Conservation (phyloP, 2,329 filamentous ascomycete genomes). For the Pseudocercospora cruenta region DNA sequence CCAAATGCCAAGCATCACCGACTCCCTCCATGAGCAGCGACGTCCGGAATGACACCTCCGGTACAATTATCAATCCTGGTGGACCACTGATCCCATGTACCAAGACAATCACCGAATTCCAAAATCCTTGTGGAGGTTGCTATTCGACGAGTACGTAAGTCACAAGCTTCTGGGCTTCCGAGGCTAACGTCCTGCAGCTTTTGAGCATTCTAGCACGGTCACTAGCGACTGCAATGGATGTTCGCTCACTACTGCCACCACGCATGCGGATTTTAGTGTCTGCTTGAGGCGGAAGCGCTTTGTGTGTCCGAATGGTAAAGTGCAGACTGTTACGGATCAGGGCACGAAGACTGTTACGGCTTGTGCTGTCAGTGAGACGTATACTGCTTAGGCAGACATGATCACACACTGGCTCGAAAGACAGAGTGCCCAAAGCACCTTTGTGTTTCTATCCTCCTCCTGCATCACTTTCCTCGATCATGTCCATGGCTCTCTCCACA, state of each 20-base stretch:
- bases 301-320: not conserved
- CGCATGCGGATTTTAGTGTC: not conserved
- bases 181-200: not conserved
- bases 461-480: no score
- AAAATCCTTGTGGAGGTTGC: not conserved
- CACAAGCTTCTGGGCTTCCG: no score
- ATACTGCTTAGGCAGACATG: no score
- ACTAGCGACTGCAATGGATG: not conserved
- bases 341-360: not conserved
- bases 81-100: not conserved
- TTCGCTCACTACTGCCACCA: not conserved
- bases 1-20: constrained; percentile 2
- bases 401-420: no score
- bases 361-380: not conserved
- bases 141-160: constrained; percentile 1
- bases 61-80: not conserved
- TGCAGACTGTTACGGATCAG: not conserved
- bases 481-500: no score
- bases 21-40: not conserved
- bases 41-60: not conserved
- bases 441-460: no score
- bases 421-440: no score
- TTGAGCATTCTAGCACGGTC: not conserved
- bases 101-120: not conserved
- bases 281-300: not conserved